Conservation (phyloP, 768 basidiomycete species). For the Crassisporium funariophilum region DNA sequence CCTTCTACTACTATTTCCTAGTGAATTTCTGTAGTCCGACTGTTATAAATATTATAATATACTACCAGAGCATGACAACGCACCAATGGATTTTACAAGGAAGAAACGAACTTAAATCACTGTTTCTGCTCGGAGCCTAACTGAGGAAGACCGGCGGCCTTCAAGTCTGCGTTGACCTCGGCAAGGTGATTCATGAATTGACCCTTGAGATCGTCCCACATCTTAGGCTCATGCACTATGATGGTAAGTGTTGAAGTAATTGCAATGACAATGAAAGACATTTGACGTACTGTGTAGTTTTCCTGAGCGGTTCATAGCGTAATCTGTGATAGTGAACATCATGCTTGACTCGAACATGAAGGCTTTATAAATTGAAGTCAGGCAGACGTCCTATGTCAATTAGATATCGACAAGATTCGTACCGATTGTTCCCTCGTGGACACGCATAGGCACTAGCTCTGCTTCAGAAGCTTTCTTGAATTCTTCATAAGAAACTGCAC, state of each 20-base stretch:
- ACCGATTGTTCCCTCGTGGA: constrained; percentile 59
- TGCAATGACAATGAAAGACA: not conserved
- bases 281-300: constrained; percentile 53
- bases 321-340: constrained; percentile 66
- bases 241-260: not conserved
- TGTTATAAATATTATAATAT: too few relatives aligned
- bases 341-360: constrained; percentile 70
- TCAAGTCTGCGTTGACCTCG: constrained; percentile 53
- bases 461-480: constrained; percentile 58
- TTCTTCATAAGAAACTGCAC: constrained; percentile 57
- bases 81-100: too few relatives aligned
- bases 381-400: not conserved
- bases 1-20: too few relatives aligned
- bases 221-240: constrained; percentile 65
- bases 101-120: not conserved
- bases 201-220: constrained; percentile 64
- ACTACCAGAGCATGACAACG: too few relatives aligned
- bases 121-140: constrained; percentile 19
- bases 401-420: constrained; percentile 11
- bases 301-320: constrained; percentile 58
- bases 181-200: constrained; percentile 61
- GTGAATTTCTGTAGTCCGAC: too few relatives aligned
- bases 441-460: constrained; percentile 51
- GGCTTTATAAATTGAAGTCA: constrained; percentile 29
- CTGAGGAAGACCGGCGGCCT: constrained; percentile 39